Base-by-base conservation (phyloP, 345 rosid genomes). In the Turnera subulata region DNA sequence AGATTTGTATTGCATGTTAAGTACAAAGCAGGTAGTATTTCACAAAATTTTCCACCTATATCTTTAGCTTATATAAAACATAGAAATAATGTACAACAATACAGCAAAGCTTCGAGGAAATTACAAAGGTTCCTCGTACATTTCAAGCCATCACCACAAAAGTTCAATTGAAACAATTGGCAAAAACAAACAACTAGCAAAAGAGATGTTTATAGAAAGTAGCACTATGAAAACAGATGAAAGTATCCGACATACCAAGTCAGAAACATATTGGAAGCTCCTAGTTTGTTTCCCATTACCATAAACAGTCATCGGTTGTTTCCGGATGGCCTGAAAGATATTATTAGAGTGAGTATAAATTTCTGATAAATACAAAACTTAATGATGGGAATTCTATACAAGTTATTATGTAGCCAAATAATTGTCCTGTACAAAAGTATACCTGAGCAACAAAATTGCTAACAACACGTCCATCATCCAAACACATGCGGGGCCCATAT, bases 381-480 rank as follows among this genome's bases (percentile, higher is more conserved):
- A 29, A 29, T 29, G 35, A 29, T 29, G 35, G 8, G 5, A 29
- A 29, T 29, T 29, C 4, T 29, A 29, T 29, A 29, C 8, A 8
- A 29, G 35, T 3, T 8, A 8, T 8, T 29, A n/a, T 29, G 35
- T 3, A 29, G 35, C 35, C 35, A 66, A 49, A 58, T 39, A 40
- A 16, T 42, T 42, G 4, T 42, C 16, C n/a, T 6, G 45, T 16
- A 8, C 13, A 16, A 42, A 56, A 82, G 9, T 43, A 45, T 47
- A 70, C 99, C 96, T 93, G 99, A 38, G 99, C 96, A 63, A 93
- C 96, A 68, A 93, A 87, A 76, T 93, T 93, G 83, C 99, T 93
- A 72, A 93, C 99, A 70, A 93, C 99, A 53, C 97, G 99, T n/a
- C 99, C 99, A 74, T 93, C 99, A 66, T 93, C 99, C 39, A 93